Base-by-base conservation (phyloP, 2,329 filamentous ascomycete species). In the Xylariaceae sp. region DNA sequence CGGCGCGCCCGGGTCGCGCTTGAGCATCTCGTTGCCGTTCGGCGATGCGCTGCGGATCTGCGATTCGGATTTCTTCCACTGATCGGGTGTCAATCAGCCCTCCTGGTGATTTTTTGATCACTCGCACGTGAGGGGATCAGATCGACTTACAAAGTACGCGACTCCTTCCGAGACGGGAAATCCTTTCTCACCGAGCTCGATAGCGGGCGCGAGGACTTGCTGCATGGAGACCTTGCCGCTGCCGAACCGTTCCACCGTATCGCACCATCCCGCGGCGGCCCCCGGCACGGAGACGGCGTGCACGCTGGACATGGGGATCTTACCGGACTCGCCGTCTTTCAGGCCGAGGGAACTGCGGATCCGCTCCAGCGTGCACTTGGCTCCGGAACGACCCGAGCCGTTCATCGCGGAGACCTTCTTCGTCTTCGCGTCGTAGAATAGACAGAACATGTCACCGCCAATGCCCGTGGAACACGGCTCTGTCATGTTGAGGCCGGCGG, bases 381-480 rank as follows among this genome's bases (percentile, higher is more conserved):
- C 80, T 3, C 90, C 87, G 2, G 91, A 85, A 23, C 95, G 87
- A n/a, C 95, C 95, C 1, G 93, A 97, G 19, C 93, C 95, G 73
- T 99, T 99, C 73, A 98, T 78, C 9, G 92, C 90, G 52, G 87
- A 88, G 7, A 98, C 88, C 61, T 89, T 89, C 70, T 89, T 89
- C 0, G 88, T 90, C 65, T 88, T 84, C 42, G 91, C 91, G 70
- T 96, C 85, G 78, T 93, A 98, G 80, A 86, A 97, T 37, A 98
- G 84, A 73, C 93, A 93, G 77, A 98, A 99, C 87, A 96, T 92
- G 75, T 99, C 95, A 60, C 95, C 95, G 54, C 95, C 95, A 57
- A 99, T 97, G 41, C 95, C 95, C 0, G 95, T 98, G 5, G 90
- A 95, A 56, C 87, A 87, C 7, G 95, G 95, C 71, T 99, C 95